phyloP scores from a whole-genome alignment of 352 stramenopile genomes.

The Aphanomyces cochlioides region DNA sequence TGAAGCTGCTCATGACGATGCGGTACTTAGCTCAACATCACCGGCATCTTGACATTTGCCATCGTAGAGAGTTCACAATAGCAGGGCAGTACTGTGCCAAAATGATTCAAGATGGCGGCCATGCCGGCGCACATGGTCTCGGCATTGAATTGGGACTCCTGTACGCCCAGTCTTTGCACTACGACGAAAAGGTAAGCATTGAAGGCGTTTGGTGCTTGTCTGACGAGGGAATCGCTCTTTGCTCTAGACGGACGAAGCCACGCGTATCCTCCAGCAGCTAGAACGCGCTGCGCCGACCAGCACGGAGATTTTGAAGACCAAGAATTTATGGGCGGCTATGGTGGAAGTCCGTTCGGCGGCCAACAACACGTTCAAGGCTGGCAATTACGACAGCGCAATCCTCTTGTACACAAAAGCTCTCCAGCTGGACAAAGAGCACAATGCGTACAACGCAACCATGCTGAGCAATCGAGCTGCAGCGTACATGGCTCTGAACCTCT shows the following conservation, averaged over 20 bases:
- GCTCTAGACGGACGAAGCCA: conserved; percentile 43
- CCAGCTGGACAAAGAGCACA: conserved; percentile 54
- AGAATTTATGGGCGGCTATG: conserved; percentile 61
- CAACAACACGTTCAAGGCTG: conserved; percentile 62
- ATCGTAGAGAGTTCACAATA: not conserved
- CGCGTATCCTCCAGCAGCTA: conserved; percentile 49
- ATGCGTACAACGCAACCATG: conserved; percentile 73
- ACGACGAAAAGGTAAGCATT: conserved; percentile 49
- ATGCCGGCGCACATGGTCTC: conserved; percentile 47
- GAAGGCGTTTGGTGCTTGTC: not conserved
- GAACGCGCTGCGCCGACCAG: conserved; percentile 65
- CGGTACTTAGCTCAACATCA: conserved; percentile 42
- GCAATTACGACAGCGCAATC: conserved; percentile 51
- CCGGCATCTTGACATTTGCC: not conserved
- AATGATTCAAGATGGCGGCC: conserved; percentile 19
- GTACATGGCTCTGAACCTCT: conserved; percentile 67
- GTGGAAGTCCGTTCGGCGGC: conserved; percentile 59
- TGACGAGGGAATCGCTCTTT: not conserved
- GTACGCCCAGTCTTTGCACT: conserved; percentile 61
- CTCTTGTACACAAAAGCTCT: conserved; percentile 64
- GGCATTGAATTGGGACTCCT: conserved; percentile 62
- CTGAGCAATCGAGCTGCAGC: conserved; percentile 80
- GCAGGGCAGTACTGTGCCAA: not conserved
- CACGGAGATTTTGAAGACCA: conserved; percentile 64
- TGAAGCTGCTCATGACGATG: conserved; percentile 54